Base-by-base conservation (phyloP, 2,329 filamentous ascomycete species). In the Elsinoe batatas region DNA sequence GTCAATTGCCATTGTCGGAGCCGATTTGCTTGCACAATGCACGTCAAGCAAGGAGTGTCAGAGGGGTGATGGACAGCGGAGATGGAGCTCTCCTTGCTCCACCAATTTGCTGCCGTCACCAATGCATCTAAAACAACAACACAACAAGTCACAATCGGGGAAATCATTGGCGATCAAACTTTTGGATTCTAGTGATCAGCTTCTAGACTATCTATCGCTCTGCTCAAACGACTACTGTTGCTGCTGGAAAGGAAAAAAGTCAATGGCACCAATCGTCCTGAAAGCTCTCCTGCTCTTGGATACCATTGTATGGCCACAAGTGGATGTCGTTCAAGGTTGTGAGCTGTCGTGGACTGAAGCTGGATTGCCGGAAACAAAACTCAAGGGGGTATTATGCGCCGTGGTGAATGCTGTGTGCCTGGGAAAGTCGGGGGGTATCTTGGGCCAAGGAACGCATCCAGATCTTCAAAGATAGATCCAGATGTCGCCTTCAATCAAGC, bases 401-500 rank as follows among this genome's bases (percentile, higher is more conserved):
- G 35, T 44, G 26, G 47, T 33, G 15, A 49, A 51, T 51, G 47
- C 47, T 51, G 47, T 38, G 32, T 51, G 33, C 47, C 32, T 37
- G 47, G 40, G 33, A 51, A 51, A 51, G 36, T 51, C 47, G 47
- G 47, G 47, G 47, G 47, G 32, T 37, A 37, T 38, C 20, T 32
- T n/a, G 26, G 26, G 17, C 35, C 33, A 36, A 51, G 47, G 47
- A 37, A 33, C 47, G 47, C 53, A 55, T 55, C 53, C 53, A 55
- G 53, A 55, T 55, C 53, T 42, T 55, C 53, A 22, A 55, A 42
- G 17, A 55, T 55, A 55, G 40, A 55, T 51, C 42, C 38, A 55
- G 32, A 42, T 55, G 53, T 55, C 53, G 30, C 10, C 40, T 44
- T 55, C 53, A 26, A 44, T 51, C 53, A 55, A 55, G 53, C 53